A percentile compares a stretch with the other conserved stretches of the same genome.
phyloP scores from a whole-genome alignment of 106 monocot genomes.

The Dendrobium huoshanense region DNA sequence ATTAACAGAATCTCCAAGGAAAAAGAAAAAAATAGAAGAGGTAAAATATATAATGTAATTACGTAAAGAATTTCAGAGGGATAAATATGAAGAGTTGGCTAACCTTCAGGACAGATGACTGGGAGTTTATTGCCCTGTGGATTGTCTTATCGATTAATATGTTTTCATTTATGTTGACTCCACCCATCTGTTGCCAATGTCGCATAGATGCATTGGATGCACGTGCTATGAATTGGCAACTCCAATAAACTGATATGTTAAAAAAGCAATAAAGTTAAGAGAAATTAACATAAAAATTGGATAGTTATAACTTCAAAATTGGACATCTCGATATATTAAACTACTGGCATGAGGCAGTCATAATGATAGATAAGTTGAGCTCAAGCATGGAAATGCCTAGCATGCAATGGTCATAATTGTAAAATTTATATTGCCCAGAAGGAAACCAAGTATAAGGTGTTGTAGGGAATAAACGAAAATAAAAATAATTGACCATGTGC shows the following conservation, averaged over 20 bases:
- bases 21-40: not conserved
- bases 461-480: not conserved
- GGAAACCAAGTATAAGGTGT: not conserved
- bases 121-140: constrained; percentile 72
- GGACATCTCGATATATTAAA: not conserved
- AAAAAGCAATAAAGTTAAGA: not conserved
- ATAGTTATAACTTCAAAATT: not conserved
- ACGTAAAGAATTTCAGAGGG: not conserved
- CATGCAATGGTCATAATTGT: not conserved
- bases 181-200: constrained; percentile 99
- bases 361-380: too few species aligned
- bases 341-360: too few species aligned
- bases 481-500: not conserved
- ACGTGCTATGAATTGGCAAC: constrained; percentile 93
- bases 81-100: not conserved
- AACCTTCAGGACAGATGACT: constrained; percentile 89
- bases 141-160: constrained; percentile 89
- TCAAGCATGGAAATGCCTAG: too few species aligned
- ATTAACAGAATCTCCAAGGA: not conserved
- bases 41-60: not conserved
- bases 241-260: constrained; percentile 65
- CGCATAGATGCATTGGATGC: constrained; percentile 85
- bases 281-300: not conserved
- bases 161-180: constrained; percentile 73
- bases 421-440: not conserved